Percentiles rank a stretch among this genome's conserved stretches.
Evolutionary conservation across 2,329 filamentous ascomycete species (phyloP).

Genomic region (Teratosphaeria viscida): DNA sequence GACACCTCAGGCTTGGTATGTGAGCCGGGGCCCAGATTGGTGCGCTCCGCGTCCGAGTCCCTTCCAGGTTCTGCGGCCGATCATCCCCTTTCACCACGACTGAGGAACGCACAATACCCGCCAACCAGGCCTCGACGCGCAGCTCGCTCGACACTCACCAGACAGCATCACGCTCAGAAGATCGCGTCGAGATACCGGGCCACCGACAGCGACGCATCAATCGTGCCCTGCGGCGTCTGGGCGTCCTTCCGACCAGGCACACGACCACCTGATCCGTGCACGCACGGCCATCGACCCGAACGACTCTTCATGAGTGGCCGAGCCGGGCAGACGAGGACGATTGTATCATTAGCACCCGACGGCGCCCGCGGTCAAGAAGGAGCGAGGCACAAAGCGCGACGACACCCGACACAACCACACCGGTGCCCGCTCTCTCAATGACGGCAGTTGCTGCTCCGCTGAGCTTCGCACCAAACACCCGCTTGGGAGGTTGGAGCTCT

Average conservation of each 20-base stretch:
- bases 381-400: neutral
- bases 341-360: neutral
- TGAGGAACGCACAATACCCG: neutral
- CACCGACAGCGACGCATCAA: neutral
- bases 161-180: neutral
- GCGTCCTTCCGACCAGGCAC: neutral
- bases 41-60: neutral
- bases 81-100: conserved; percentile 1
- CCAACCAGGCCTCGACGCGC: neutral
- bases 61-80: neutral
- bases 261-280: neutral
- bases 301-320: neutral
- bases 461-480: conserved; percentile 44
- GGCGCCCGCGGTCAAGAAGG: neutral
- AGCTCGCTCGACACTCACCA: neutral
- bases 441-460: conserved; percentile 57
- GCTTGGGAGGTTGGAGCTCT: conserved; percentile 45
- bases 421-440: conserved; percentile 32
- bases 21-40: neutral
- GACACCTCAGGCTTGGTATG: neutral
- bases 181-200: neutral
- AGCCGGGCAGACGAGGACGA: neutral
- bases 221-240: neutral
- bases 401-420: neutral
- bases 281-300: neutral